phyloP scores from a whole-genome alignment of 805 yeast genomes.

The Zygosaccharomyces rouxii region DNA sequence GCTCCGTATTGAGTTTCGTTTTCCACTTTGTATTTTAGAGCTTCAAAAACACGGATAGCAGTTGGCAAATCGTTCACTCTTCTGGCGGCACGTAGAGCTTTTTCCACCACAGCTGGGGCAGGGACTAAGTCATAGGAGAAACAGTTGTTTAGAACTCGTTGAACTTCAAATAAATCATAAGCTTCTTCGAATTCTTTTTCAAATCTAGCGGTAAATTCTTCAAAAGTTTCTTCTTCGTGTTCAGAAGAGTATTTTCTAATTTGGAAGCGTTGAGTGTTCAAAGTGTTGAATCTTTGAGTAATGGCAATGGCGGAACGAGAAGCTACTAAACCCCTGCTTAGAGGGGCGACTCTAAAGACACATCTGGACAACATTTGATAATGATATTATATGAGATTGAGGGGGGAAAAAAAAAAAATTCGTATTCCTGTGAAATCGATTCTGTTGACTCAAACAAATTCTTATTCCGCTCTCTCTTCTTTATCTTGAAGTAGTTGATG shows the following conservation, averaged over 20 bases:
- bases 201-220: constrained; percentile 85
- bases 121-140: constrained; percentile 98
- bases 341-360: constrained; percentile 15
- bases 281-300: constrained; percentile 2
- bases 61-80: constrained; percentile 98
- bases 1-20: constrained; percentile 91
- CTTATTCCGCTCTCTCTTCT: neutral
- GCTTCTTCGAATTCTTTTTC: constrained; percentile 96
- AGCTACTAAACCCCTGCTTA: constrained; percentile 6
- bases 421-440: neutral
- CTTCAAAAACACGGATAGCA: constrained; percentile 97
- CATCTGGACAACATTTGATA: constrained; percentile 26
- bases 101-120: constrained; percentile 92
- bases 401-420: neutral
- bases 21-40: constrained; percentile 93
- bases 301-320: constrained; percentile 3
- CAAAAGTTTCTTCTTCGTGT: constrained; percentile 89
- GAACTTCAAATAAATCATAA: constrained; percentile 80
- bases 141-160: constrained; percentile 94
- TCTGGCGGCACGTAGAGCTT: constrained; percentile 96
- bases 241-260: constrained; percentile 70
- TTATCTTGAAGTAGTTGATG: neutral
- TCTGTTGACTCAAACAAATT: neutral
- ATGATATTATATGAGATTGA: neutral
- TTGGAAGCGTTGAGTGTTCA: constrained; percentile 11